Evolutionary conservation across 257 asterid species (phyloP), one percentile per base, ranked within the genome.

Genomic region (Fraxinus excelsior): DNA sequence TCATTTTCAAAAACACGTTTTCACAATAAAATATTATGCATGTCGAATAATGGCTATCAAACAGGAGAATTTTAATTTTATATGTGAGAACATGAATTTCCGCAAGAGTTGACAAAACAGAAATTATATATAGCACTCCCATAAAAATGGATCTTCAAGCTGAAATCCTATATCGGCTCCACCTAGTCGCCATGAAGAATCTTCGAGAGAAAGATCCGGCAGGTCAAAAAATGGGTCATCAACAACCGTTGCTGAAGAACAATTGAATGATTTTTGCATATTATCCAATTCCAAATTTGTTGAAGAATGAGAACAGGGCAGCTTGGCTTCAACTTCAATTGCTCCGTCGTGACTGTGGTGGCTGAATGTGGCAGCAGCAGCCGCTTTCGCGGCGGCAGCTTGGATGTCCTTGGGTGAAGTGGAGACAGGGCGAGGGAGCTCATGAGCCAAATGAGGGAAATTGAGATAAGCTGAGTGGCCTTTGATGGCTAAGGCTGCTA

Each of bases 401-500:
- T 88, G 92, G 79, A 88, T 82, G 81, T 88, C 92, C 78, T 82
- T 88, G 0, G 88, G 76, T 8, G 85, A 29, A 51, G 71, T 37
- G 18, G 90, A 84, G 65, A 80, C 85, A 0, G 92, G 88, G 40
- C 82, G 87, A 46, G 92, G 92, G 58, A 86, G 86, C 62, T 80
- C 77, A 37, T 80, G 76, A 40, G 88, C 90, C 9, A 76, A 67
- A 79, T 83, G 71, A 8, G 92, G 92, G 82, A 88, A 88, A 42
- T 88, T 88, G 76, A 88, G 85, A 86, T 72, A 83, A 32, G 90
- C 92, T n/a, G 87, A 82, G 25, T 71, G 19, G 46, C 92, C 90
- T 76, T 88, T 88, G 70, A 88, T 84, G 85, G 92, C 88, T 70
- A 86, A 25, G 73, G 92, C 88, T 29, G 88, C 92, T 77, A 86